phyloP scores from a whole-genome alignment of 2,329 filamentous ascomycete species.

The Epichloe gansuensis region DNA sequence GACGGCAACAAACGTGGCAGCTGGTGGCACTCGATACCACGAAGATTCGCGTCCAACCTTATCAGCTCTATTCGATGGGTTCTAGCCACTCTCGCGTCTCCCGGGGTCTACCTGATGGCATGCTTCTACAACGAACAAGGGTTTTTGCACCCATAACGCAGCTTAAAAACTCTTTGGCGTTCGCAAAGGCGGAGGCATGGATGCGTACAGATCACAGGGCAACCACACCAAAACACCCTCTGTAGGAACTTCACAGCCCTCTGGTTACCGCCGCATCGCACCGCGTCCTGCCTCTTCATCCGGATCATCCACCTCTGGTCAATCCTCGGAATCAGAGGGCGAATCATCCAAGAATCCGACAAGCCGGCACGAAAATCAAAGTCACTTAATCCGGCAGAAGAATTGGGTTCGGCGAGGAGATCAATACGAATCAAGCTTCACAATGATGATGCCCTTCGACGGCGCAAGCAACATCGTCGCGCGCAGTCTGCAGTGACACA shows the following conservation, averaged over 20 bases:
- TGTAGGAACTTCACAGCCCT: slow-evolving; percentile 8
- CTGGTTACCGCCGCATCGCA: slow-evolving; percentile 17
- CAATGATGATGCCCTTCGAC: slow-evolving; percentile 62
- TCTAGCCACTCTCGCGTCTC: slow-evolving; percentile 64
- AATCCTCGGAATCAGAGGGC: slow-evolving; percentile 61
- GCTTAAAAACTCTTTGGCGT: slow-evolving; percentile 50
- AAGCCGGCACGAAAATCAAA: slow-evolving; percentile 49
- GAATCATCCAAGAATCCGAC: slow-evolving; percentile 29
- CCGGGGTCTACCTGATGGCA: slow-evolving; percentile 70
- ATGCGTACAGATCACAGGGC: slow-evolving; percentile 1
- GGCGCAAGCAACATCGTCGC: slow-evolving; percentile 60
- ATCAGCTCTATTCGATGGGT: slow-evolving; percentile 69
- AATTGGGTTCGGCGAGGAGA: slow-evolving; percentile 52
- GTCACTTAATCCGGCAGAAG: slow-evolving; percentile 46
- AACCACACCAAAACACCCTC: not conserved
- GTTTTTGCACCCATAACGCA: slow-evolving; percentile 68
- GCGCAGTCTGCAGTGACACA: slow-evolving; percentile 36
- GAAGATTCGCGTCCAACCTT: slow-evolving; percentile 58
- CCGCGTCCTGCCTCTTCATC: slow-evolving; percentile 17
- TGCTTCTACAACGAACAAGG: slow-evolving; percentile 71
- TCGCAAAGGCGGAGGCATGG: slow-evolving; percentile 26
- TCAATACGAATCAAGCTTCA: slow-evolving; percentile 88
- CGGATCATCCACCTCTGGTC: slow-evolving; percentile 45
- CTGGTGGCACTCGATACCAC: slow-evolving; percentile 47
- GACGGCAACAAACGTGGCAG: slow-evolving; percentile 25